Conservation (phyloP, 495 filamentous ascomycete genomes). For the Penicillium silybi region DNA sequence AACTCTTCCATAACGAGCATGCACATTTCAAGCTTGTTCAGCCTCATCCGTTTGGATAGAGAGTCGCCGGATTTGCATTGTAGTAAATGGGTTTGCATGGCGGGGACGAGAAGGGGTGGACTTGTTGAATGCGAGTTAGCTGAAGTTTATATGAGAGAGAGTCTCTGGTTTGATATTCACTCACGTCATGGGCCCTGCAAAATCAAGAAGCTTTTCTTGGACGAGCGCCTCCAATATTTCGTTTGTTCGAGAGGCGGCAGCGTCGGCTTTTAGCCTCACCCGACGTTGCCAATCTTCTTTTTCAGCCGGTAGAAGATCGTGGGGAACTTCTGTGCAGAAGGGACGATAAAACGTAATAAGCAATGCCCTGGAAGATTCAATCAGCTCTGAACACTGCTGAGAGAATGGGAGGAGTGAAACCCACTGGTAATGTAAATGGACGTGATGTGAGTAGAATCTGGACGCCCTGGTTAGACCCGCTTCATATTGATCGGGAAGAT, state of each 20-base stretch:
- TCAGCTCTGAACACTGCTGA: neutral
- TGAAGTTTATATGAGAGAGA: neutral
- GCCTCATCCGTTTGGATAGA: constrained; percentile 29
- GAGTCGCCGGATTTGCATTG: constrained; percentile 29
- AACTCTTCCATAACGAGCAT: constrained; percentile 41
- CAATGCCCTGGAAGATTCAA: constrained; percentile 14
- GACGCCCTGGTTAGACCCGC: constrained; percentile 7
- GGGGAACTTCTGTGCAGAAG: constrained; percentile 12
- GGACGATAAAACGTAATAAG: constrained; percentile 31
- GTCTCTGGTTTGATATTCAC: neutral
- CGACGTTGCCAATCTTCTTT: constrained; percentile 17
- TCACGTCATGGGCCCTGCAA: constrained; percentile 34
- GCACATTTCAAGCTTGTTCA: constrained; percentile 38
- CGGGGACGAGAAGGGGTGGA: constrained; percentile 35
- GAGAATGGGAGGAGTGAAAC: neutral
- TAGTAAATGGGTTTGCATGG: constrained; percentile 39
- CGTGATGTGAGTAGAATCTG: constrained; percentile 26
- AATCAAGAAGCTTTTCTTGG: constrained; percentile 26
- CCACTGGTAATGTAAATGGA: constrained; percentile 35
- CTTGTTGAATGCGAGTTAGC: constrained; percentile 10
- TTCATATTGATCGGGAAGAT: constrained; percentile 18
- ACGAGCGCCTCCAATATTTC: constrained; percentile 27
- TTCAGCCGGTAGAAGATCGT: constrained; percentile 4
- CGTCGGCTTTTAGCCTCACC: constrained; percentile 18
- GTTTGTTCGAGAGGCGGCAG: constrained; percentile 34